phyloP scores from a whole-genome alignment of 306 rosid species.

The Psophocarpus tetragonolobus region DNA sequence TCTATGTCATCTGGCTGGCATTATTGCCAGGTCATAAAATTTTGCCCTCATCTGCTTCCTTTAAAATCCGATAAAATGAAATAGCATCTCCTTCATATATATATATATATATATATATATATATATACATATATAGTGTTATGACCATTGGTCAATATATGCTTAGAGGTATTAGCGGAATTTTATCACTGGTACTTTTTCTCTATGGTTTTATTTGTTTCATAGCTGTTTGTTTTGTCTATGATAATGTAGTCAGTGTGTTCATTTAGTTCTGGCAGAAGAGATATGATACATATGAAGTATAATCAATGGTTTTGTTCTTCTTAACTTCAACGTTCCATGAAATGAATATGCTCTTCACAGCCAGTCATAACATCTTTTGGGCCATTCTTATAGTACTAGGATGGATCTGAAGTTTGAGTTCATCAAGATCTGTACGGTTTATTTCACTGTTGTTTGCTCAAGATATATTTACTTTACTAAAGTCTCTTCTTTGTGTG shows the following conservation, averaged over 20 bases:
- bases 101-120: too few species aligned
- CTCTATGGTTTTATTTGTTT: not conserved
- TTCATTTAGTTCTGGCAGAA: not conserved
- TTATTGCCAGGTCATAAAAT: not conserved
- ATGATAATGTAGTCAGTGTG: not conserved
- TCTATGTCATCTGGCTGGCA: not conserved
- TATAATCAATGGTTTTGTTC: not conserved
- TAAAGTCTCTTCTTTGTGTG: not conserved
- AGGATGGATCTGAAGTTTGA: not conserved
- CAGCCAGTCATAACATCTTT: not conserved
- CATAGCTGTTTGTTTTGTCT: not conserved
- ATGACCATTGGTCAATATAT: not conserved
- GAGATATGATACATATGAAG: not conserved
- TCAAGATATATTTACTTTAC: not conserved
- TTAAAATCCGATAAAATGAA: not conserved
- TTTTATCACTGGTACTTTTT: not conserved
- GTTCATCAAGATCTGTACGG: not conserved
- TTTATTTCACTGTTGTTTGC: not conserved
- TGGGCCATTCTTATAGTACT: not conserved
- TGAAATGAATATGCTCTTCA: not conserved
- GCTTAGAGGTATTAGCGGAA: too few species aligned
- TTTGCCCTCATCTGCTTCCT: not conserved
- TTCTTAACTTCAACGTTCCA: not conserved
- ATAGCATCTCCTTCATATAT: not conserved
- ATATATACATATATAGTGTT: too few species aligned